Conservation (phyloP, 345 rosid species). For the Tarenaya hassleriana region DNA sequence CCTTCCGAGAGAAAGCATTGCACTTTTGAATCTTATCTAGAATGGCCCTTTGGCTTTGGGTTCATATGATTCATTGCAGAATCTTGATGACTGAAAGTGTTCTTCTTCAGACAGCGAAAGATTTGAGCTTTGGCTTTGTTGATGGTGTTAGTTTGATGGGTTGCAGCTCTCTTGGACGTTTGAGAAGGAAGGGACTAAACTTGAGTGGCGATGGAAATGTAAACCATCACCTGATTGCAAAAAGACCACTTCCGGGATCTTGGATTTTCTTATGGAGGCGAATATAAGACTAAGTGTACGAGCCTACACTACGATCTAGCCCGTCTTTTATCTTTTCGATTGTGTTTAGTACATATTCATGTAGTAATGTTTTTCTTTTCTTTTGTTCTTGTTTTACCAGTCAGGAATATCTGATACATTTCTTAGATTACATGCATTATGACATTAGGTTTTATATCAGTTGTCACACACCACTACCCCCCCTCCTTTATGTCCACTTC, state of each 20-base stretch:
- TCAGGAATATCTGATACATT: too few species aligned
- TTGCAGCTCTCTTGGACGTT: conserved; percentile 83
- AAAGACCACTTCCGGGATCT: conserved; percentile 44
- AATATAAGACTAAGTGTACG: conserved; percentile 78
- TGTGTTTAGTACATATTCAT: too few species aligned
- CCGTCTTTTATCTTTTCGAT: neutral
- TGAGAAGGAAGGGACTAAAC: conserved; percentile 80
- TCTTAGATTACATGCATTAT: too few species aligned
- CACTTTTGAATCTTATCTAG: too few species aligned
- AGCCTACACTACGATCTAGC: neutral
- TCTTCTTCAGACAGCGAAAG: neutral
- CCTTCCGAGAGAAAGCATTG: too few species aligned
- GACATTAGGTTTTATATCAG: too few species aligned
- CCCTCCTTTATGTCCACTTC: too few species aligned
- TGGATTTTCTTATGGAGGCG: conserved; percentile 86
- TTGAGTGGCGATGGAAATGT: conserved; percentile 92
- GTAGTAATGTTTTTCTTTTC: too few species aligned
- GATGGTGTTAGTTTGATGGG: conserved; percentile 6
- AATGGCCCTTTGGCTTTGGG: too few species aligned
- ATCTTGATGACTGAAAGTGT: neutral
- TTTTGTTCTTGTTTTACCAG: neutral
- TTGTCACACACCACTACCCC: too few species aligned
- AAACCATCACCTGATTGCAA: conserved; percentile 44
- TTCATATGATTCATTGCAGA: neutral
- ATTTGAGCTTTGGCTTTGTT: neutral